These are phyloP conservation scores for Fraxinus dipetala DNA, from an alignment of 305 asterid genomes.

Conservation along the genomic window DNA sequence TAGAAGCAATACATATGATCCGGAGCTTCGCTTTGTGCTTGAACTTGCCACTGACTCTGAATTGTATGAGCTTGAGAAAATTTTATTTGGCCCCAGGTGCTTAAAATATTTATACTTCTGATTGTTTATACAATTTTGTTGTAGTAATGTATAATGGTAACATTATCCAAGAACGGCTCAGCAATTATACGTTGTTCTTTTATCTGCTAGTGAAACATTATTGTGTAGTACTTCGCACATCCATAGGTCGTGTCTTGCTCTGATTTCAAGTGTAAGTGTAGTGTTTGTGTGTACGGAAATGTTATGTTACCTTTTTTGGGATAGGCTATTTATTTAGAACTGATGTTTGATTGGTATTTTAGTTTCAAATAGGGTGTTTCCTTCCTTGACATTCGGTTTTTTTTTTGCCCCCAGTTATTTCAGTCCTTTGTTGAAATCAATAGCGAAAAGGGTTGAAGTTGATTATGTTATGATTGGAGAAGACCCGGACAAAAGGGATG, in stretches of 20 bases:
- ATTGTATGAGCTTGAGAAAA: conserved; percentile 69
- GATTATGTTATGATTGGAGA: conserved; percentile 69
- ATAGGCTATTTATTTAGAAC: neutral
- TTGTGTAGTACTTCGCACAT: neutral
- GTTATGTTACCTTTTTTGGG: neutral
- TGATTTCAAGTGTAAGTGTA: neutral
- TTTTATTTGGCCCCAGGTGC: conserved; percentile 89
- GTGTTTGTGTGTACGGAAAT: neutral
- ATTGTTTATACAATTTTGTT: neutral
- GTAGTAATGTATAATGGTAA: neutral
- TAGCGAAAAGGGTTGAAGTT: conserved; percentile 50
- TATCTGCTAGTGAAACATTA: neutral
- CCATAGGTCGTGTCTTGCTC: neutral
- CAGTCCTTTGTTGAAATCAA: conserved; percentile 89
- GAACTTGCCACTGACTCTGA: conserved; percentile 89
- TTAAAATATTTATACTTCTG: conserved; percentile 6
- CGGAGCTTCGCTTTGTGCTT: conserved; percentile 79
- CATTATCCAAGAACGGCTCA: neutral
- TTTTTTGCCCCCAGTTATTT: conserved; percentile 60
- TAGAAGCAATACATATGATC: conserved; percentile 42
- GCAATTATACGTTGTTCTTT: neutral
- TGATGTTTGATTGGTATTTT: neutral
- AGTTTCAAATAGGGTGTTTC: neutral
- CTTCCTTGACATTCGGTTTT: neutral
- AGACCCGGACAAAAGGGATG: conserved; percentile 78